Evolutionary conservation across 2,329 filamentous ascomycete species (phyloP), one percentile per base, ranked within the genome.

Genomic region (Fusarium tanahbumbuense): DNA sequence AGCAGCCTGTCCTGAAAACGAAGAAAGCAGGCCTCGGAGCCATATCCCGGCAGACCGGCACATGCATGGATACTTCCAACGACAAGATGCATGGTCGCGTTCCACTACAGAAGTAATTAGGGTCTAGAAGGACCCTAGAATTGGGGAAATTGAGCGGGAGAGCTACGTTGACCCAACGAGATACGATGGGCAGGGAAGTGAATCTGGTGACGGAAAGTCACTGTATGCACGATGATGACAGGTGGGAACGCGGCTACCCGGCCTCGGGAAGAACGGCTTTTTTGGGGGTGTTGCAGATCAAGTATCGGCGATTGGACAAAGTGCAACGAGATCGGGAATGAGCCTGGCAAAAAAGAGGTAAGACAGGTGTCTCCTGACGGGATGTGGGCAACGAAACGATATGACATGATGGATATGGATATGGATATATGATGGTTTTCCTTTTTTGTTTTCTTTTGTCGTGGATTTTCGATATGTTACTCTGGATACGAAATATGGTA

Each of bases 231-330:
- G 52, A 70, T 75, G 73, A 75, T 75, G 59, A 56, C 15, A 27
- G 57, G 54, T 64, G 65, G 60, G 58, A 64, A 55, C 55, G 60
- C 64, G 59, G 65, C 32, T 57, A 55, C 46, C 64, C 46, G 60
- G 69, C 52, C 57, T 68, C 71, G 73, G 73, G 67, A 75, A 74
- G 53, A 54, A 71, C 70, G 71, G 73, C 73, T 63, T 62, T 28
- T 48, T 60, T 65, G 55, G 44, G 44, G 41, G 44, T 60, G 37
- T 62, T 70, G 70, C 53, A 69, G 65, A 74, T 70, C 68, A 56
- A 63, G 44, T 47, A 20, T 48, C 37, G 25, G 47, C 64, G 44
- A 74, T 75, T 71, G 73, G 71, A 62, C 45, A 52, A 65, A 61
- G 56, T 56, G 57, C 32, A 54, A 56, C 48, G 27, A 55, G 61